These are phyloP conservation scores for Astathelohania contejeani DNA, from an alignment of 371 early-diverging fungal genomes.

Conservation along the genomic window DNA sequence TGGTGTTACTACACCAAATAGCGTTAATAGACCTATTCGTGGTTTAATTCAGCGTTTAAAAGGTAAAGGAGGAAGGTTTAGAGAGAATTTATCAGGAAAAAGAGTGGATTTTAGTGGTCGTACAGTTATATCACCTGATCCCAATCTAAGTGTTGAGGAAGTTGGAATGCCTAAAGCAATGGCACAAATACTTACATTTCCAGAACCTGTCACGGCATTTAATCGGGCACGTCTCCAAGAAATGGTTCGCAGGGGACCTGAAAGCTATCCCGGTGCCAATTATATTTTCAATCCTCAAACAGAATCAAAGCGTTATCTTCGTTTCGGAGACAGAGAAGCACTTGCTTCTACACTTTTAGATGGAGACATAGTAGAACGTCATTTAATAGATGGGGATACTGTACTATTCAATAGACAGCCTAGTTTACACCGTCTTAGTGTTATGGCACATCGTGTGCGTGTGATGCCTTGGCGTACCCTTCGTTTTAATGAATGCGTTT, in stretches of 20 bases:
- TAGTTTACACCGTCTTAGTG: conserved; percentile 85
- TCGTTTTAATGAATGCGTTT: conserved; percentile 96
- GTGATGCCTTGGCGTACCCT: conserved; percentile 88
- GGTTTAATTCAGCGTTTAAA: conserved; percentile 90
- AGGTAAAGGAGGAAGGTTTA: conserved; percentile 97
- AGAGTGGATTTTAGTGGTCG: conserved; percentile 97
- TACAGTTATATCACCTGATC: conserved; percentile 98
- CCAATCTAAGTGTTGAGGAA: conserved; percentile 91
- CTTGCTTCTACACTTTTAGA: conserved; percentile 60
- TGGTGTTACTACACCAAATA: conserved; percentile 55
- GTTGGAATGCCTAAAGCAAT: conserved; percentile 81
- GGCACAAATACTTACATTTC: conserved; percentile 84
- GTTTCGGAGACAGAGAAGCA: conserved; percentile 59
- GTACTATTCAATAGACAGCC: conserved; percentile 99
- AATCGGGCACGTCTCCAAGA: conserved; percentile 66
- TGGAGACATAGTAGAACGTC: conserved; percentile 90
- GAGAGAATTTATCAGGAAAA: conserved; percentile 96
- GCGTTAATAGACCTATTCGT: conserved; percentile 54
- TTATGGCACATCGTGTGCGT: conserved; percentile 83
- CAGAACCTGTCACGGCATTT: conserved; percentile 72
- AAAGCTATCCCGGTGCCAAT: conserved; percentile 81
- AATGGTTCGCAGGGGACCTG: conserved; percentile 64
- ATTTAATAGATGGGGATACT: conserved; percentile 78
- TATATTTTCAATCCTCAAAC: conserved; percentile 56
- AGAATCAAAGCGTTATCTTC: conserved; percentile 55